phyloP scores from a whole-genome alignment of 23 red algal genomes.

The Pyropia yezoensis region DNA sequence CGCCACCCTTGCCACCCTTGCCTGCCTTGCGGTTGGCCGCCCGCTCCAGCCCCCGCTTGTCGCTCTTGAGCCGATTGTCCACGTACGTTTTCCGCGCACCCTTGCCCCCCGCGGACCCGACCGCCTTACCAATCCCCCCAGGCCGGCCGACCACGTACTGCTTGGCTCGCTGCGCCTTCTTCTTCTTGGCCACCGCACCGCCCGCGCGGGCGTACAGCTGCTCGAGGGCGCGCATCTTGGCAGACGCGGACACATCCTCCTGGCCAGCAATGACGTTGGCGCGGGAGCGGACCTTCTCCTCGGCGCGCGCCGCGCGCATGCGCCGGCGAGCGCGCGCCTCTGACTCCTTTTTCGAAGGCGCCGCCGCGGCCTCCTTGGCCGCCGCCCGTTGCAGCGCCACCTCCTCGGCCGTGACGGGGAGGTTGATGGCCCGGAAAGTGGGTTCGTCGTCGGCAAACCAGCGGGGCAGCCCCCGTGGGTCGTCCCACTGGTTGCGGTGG shows the following conservation, averaged over 20 bases:
- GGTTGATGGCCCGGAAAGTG: conserved; percentile 18
- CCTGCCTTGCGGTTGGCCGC: conserved; percentile 9
- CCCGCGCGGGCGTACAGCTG: conserved; percentile 44
- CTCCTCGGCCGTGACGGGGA: conserved; percentile 50
- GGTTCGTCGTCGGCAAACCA: conserved; percentile 91
- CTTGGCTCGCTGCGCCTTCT: conserved; percentile 23
- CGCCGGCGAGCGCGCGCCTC: conserved; percentile 70
- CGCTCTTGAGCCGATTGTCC: conserved; percentile 70
- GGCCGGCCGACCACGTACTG: conserved; percentile 52
- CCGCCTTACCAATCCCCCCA: conserved; percentile 37
- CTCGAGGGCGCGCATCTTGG: conserved; percentile 67
- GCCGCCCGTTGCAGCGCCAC: conserved; percentile 55
- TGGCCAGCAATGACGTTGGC: conserved; percentile 69
- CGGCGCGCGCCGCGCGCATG: conserved; percentile 19
- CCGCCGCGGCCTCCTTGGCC: conserved; percentile 37
- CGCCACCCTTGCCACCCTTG: background rate
- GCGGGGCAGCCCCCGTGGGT: conserved; percentile 51
- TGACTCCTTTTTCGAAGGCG: conserved; percentile 58
- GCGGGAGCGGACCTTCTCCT: conserved; percentile 54
- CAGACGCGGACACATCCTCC: conserved; percentile 31
- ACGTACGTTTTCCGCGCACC: conserved; percentile 56
- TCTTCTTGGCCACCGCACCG: conserved; percentile 42
- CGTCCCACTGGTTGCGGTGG: conserved; percentile 78
- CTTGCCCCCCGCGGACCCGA: conserved; percentile 17
- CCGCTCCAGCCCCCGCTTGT: conserved; percentile 61